These are phyloP conservation scores for Globisporangium barbulae DNA, from an alignment of 352 stramenopile genomes.

Conservation along the genomic window DNA sequence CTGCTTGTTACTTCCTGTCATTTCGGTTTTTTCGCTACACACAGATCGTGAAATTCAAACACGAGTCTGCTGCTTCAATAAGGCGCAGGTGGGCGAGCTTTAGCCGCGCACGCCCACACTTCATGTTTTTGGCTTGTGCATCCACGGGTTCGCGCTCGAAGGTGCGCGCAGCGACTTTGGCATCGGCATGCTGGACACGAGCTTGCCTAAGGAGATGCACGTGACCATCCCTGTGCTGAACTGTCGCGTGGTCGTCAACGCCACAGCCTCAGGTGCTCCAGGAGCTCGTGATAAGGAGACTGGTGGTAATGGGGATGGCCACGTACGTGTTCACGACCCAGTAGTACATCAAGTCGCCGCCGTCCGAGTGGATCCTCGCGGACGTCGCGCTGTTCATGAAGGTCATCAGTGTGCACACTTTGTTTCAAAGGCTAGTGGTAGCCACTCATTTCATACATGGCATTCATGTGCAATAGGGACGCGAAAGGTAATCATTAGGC, in stretches of 20 bases:
- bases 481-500: not conserved
- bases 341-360: conserved; percentile 80
- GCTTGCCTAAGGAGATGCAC: conserved; percentile 89
- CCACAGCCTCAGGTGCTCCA: conserved; percentile 12
- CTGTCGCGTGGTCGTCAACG: conserved; percentile 62
- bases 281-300: not conserved
- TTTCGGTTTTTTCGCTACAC: too few species aligned
- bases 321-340: conserved; percentile 89
- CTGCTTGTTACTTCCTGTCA: too few species aligned
- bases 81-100: too few species aligned
- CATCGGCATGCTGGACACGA: conserved; percentile 76
- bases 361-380: conserved; percentile 89
- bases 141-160: conserved; percentile 45
- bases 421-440: too few species aligned
- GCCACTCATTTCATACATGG: too few species aligned
- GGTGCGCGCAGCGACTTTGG: conserved; percentile 86
- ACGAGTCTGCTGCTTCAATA: too few species aligned
- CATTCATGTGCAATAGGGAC: not conserved
- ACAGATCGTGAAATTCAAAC: too few species aligned
- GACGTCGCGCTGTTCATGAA: conserved; percentile 74
- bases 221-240: conserved; percentile 91
- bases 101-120: too few species aligned
- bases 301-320: conserved; percentile 5
- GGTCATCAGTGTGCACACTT: not conserved
- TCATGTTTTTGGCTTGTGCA: too few species aligned